Percentiles rank a stretch among this genome's conserved stretches.
Conservation (phyloP, 2,329 filamentous ascomycete genomes). For the Microcyclospora tardicrescens region DNA sequence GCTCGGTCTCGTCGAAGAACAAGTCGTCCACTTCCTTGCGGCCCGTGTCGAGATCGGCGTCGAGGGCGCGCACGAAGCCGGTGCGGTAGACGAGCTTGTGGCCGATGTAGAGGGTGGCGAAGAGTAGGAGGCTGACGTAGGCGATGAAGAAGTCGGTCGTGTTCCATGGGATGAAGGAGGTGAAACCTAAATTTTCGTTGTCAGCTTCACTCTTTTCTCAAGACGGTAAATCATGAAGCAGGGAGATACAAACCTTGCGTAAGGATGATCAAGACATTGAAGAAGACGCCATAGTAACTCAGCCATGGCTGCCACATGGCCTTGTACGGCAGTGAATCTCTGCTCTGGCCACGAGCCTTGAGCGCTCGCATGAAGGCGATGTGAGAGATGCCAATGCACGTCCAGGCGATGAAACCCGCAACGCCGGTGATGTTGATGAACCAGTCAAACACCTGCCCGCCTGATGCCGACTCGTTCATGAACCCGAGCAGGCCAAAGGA, state of each 20-base stretch:
- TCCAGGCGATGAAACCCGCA: constrained; percentile 62
- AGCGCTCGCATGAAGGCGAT: constrained; percentile 59
- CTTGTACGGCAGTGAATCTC: constrained; percentile 56
- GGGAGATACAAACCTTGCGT: constrained; percentile 41
- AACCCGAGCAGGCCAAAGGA: constrained; percentile 59
- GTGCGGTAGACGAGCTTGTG: constrained; percentile 47
- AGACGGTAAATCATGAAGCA: too few relatives aligned
- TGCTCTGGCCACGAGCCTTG: constrained; percentile 53
- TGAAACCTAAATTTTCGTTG: constrained; percentile 41
- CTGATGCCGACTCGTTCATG: constrained; percentile 57
- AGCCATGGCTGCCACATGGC: constrained; percentile 57
- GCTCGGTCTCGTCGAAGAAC: constrained; percentile 20
- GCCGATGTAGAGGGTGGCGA: constrained; percentile 53
- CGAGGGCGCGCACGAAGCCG: constrained; percentile 26
- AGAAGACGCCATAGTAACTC: constrained; percentile 52
- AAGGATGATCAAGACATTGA: constrained; percentile 58
- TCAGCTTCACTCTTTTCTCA: too few relatives aligned
- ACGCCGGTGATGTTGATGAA: constrained; percentile 61
- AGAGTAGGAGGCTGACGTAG: constrained; percentile 61
- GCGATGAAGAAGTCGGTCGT: constrained; percentile 57
- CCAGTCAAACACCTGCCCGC: constrained; percentile 59
- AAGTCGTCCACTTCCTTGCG: constrained; percentile 25
- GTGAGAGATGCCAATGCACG: constrained; percentile 57
- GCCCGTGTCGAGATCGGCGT: constrained; percentile 32
- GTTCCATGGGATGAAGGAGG: constrained; percentile 62